Conservation (phyloP, 352 stramenopile species). For the Phytophthora nicotianae region DNA sequence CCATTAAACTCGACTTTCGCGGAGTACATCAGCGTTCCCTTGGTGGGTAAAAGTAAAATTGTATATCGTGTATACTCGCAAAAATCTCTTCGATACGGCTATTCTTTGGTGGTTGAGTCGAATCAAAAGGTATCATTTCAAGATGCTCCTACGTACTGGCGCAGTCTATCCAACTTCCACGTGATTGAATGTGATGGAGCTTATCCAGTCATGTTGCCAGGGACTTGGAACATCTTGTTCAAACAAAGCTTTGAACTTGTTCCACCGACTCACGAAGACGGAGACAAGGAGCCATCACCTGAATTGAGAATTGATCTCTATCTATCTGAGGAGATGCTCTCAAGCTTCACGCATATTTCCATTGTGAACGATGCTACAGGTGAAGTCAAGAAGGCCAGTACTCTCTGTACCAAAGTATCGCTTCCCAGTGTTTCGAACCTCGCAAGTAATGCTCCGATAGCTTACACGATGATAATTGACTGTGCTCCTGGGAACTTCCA, state of each 20-base stretch:
- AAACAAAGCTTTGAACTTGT: constrained; percentile 60
- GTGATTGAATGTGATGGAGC: constrained; percentile 53
- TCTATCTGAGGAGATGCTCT: constrained; percentile 56
- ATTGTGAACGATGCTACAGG: constrained; percentile 54
- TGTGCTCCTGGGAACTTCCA: constrained; percentile 37
- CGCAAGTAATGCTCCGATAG: background rate
- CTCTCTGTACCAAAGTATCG: constrained; percentile 38
- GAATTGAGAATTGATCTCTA: constrained; percentile 64
- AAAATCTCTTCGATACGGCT: constrained; percentile 54
- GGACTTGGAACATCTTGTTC: constrained; percentile 66
- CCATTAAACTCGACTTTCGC: constrained; percentile 51
- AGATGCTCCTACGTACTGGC: constrained; percentile 51
- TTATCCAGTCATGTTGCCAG: constrained; percentile 49
- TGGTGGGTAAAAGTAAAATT: constrained; percentile 10
- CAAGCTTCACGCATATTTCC: constrained; percentile 48
- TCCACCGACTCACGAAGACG: constrained; percentile 12
- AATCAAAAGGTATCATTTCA: constrained; percentile 47
- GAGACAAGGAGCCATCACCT: constrained; percentile 1
- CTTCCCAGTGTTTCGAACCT: constrained; percentile 17
- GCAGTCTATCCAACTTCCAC: constrained; percentile 45
- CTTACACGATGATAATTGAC: constrained; percentile 67
- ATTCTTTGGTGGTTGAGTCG: constrained; percentile 67
- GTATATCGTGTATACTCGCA: constrained; percentile 63
- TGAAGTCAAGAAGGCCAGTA: constrained; percentile 36
- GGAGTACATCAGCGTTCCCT: constrained; percentile 34